Base-by-base conservation (phyloP, 2,329 filamentous ascomycete species). In the Nannizzia gypsea region DNA sequence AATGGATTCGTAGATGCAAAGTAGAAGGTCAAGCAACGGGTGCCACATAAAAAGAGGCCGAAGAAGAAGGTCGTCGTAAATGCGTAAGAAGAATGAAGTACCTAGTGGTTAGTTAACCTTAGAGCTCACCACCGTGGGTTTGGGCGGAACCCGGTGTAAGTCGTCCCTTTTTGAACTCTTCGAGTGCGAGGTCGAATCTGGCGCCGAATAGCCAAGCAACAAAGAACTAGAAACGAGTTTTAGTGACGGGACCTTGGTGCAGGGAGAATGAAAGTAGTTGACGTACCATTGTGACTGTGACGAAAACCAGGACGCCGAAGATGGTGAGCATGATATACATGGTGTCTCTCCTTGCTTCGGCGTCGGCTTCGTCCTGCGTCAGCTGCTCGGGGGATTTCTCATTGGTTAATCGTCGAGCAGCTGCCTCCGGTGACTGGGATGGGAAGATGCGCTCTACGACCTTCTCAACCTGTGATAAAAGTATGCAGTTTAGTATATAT, bases 361-460 rank as follows among this genome's bases (percentile, higher is more conserved):
- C 71, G 36, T 77, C 76, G 55, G 77, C 76, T 28, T 67, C 63
- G n/a, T 68, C 69, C 66, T 83, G 75, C 66, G 79, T 76, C 62
- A 56, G 20, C 8, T 78, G 75, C 68, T 78, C 80, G 59, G 76
- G 80, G 68, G 89, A 84, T 63, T 83, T 78, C 6, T 82, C 69
- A 62, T 82, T 64, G 20, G 38, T 74, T 72, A 62, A 81, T 74
- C 59, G 70, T 69, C 71, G 71, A 61, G 72, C 67, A 59, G 76
- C 75, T 34, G 77, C 74, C 68, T 87, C 85, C 50, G 88, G 82
- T 64, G 88, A 84, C 73, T 96, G 90, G 6, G 83, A 82, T 2
- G 93, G 93, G 83, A 91, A 97, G 66, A 97, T 84, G 3, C 85
- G 86, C 74, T 97, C 92, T 71, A 97, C 95, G 72, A 95, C 96